Evolutionary conservation across 1,284 basidiomycete species (phyloP).

Genomic region (Trametes polyzona): DNA sequence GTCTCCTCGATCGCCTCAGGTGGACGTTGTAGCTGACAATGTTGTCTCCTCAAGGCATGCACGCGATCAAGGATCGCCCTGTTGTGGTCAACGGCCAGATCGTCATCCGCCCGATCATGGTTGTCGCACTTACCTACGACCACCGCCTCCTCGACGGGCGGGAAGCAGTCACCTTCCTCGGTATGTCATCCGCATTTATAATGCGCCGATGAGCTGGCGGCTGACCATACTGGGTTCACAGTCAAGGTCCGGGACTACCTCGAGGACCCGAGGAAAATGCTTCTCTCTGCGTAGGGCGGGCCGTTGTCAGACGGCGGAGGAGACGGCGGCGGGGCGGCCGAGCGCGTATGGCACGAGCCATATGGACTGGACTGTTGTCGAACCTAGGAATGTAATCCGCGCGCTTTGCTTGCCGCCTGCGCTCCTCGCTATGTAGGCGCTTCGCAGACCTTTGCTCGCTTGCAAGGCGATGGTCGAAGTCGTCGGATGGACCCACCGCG

Average conservation of each 20-base stretch:
- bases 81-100: constrained; percentile 95
- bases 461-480: too few species aligned
- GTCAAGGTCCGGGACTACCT: constrained; percentile 76
- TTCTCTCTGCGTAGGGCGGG: constrained; percentile 39
- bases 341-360: constrained; percentile 16
- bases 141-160: constrained; percentile 95
- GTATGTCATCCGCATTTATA: constrained; percentile 52
- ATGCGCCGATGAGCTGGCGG: neutral
- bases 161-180: constrained; percentile 97
- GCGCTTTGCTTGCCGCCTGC: neutral
- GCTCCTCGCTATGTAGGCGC: neutral
- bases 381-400: neutral
- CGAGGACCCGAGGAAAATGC: constrained; percentile 70
- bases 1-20: constrained; percentile 2
- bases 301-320: neutral
- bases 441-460: neutral
- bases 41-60: constrained; percentile 69
- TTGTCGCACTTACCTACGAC: constrained; percentile 94
- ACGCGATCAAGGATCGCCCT: constrained; percentile 93
- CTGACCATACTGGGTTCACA: constrained; percentile 26
- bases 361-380: constrained; percentile 10
- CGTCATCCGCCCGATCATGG: constrained; percentile 96
- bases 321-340: neutral
- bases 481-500: too few species aligned
- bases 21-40: constrained; percentile 10